Base-by-base conservation (phyloP, 495 filamentous ascomycete genomes). In the Apodospora peruviana region DNA sequence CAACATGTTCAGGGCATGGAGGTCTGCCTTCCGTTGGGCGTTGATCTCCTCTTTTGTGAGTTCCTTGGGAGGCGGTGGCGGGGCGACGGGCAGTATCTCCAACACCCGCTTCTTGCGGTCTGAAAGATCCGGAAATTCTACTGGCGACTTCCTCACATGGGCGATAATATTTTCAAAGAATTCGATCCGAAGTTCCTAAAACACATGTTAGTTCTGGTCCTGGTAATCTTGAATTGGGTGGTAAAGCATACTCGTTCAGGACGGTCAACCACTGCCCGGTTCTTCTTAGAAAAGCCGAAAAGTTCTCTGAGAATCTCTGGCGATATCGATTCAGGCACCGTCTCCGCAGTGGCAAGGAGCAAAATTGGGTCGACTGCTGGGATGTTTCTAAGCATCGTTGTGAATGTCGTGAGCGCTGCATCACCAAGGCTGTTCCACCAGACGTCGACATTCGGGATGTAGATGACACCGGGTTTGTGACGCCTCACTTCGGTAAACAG, bases 401-500 rank as follows among this genome's bases (percentile, higher is more conserved):
- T 69, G 65, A 98, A 96, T 0, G 87, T 90, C 10, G 82, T 82
- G 47, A 95, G 78, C 5, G 63, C 60, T 17, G 72, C 50, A 3
- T 74, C 74, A n/a, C 73, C 70, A 11, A 96, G 67, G 20, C 82
- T 89, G 8, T 74, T 66, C 56, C 86, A 89, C 94, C 94, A 98
- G 25, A 80, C 71, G 40, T 96, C 87, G 51, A 96, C 79, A 53
- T 87, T 83, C 0, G 94, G 93, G 40, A 98, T 86, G 70, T 87
- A 97, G 48, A 98, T 95, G 19, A 98, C 87, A 68, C 90, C 91
- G 8, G 94, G 93, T 66, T 94, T 96, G 56, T 96, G 90, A 35
- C 91, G 81, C 60, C 88, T 88, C 12, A 94, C 88, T 69, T 98
- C 93, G 0, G 85, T 77, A 61, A 98, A 98, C 1, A 91, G 74